Base-by-base conservation (phyloP, 169 alveolate species). In the Eimeria tenella region DNA sequence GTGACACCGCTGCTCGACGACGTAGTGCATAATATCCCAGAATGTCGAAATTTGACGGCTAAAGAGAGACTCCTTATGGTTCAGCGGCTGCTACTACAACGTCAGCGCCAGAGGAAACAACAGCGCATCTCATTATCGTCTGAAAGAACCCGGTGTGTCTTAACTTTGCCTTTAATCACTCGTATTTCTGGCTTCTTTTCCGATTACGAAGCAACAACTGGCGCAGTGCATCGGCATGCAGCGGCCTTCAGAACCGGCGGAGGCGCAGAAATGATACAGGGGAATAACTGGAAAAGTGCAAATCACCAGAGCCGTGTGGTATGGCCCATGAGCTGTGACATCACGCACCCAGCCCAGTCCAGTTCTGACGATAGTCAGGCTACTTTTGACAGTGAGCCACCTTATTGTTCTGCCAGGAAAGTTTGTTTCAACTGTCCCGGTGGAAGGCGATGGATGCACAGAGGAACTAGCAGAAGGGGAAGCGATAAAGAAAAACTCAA, bases 141-240 rank as follows among this genome's bases (percentile, higher is more conserved):
- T n/a, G 23, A 8, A 4, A n/a, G 81, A n/a, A 75, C 91, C 15
- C 79, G 91, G 23, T 84, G 91, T 21, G 91, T 84, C 79, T 49
- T 84, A 79, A 5, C 5, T 31, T 84, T 84, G 91, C 65, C 91
- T 53, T 71, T 84, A 15, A 56, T 84, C 42, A 25, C 79, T 5
- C 91, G 91, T 77, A 84, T 84, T 56, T 17, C 79, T 25, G 81
- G 79, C 81, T 84, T 84, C 55, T 62, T 84, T 5, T 84, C 91
- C 81, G 21, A 15, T 8, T 31, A 62, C 81, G 79, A 84, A n/a
- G 81, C 91, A 60, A 15, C 79, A 31, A 84, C 52, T 11, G 63
- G 52, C 42, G 13, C 4, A 19, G 79, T n/a, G 23, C 15, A 1
- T 10, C 25, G 10, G 11, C 52, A 60, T 60, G 55, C 81, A 19